A percentile compares a stretch with the other conserved stretches of the same genome.
These are phyloP conservation scores for Aphanomyces astaci DNA, from an alignment of 352 stramenopile species.

Conservation along the genomic window DNA sequence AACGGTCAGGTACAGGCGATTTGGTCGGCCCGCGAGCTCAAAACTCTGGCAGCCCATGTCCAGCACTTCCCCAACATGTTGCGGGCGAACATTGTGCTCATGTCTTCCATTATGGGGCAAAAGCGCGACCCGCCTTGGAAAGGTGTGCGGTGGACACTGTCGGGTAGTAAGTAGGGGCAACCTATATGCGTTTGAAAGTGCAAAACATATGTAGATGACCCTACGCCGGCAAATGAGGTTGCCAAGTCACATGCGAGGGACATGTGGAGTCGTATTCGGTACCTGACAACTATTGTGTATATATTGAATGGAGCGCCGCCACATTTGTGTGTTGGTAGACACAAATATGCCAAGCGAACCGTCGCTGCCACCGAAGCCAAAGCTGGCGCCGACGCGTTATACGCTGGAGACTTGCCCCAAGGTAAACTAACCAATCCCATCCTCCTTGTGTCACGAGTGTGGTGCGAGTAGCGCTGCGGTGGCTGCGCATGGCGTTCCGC, in stretches of 20 bases:
- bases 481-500: slow-evolving; percentile 6
- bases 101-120: neutral
- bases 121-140: slow-evolving; percentile 2
- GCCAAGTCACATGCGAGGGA: neutral
- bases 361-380: slow-evolving; percentile 26
- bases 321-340: slow-evolving; percentile 30
- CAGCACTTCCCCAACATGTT: neutral
- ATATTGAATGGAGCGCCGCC: slow-evolving; percentile 25
- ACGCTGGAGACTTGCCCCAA: slow-evolving; percentile 6
- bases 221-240: slow-evolving; percentile 31
- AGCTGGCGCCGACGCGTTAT: slow-evolving; percentile 41
- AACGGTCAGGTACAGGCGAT: neutral
- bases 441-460: too few relatives aligned
- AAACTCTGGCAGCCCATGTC: slow-evolving; percentile 3
- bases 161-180: too few relatives aligned
- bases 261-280: slow-evolving; percentile 22
- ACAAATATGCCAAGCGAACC: slow-evolving; percentile 36
- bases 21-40: slow-evolving; percentile 11
- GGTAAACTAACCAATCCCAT: too few relatives aligned
- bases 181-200: too few relatives aligned
- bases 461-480: neutral
- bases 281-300: slow-evolving; percentile 31
- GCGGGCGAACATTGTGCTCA: neutral
- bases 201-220: too few relatives aligned
- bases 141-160: slow-evolving; percentile 20